phyloP scores from a whole-genome alignment of 73 alveolate genomes.

The Paramecium sexaurelia region DNA sequence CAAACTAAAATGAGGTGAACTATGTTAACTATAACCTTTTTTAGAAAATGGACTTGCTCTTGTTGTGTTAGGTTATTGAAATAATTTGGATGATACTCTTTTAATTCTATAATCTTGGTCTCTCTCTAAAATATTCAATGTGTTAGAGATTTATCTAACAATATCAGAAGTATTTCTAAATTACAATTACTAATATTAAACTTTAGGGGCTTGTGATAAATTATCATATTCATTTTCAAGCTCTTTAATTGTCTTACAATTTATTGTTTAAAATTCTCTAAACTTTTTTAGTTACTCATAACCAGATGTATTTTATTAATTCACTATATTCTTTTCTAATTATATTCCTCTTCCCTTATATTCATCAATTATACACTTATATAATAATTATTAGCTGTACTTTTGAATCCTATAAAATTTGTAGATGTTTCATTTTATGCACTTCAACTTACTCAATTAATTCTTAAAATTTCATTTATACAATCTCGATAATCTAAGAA shows the following conservation, averaged over 20 bases:
- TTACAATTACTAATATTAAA: neutral
- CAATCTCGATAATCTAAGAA: neutral
- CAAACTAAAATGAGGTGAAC: constrained; percentile 18
- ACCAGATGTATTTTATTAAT: constrained; percentile 2
- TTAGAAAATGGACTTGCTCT: constrained; percentile 30
- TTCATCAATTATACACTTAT: constrained; percentile 4
- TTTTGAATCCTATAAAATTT: neutral
- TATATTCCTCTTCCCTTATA: constrained; percentile 15
- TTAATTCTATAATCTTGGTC: constrained; percentile 32
- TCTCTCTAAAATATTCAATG: neutral
- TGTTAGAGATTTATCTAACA: neutral
- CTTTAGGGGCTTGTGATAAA: neutral
- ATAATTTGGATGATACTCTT: neutral
- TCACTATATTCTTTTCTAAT: constrained; percentile 3
- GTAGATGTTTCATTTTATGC: neutral
- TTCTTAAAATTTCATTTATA: constrained; percentile 12
- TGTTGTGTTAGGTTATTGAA: neutral
- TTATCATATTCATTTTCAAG: constrained; percentile 39
- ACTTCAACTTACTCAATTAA: constrained; percentile 13
- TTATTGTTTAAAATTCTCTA: constrained; percentile 19
- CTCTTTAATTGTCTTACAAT: constrained; percentile 20
- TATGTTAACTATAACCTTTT: constrained; percentile 3
- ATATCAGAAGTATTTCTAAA: neutral
- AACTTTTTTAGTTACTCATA: neutral
- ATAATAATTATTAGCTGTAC: neutral